A percentile compares a stretch with the other conserved stretches of the same genome.
Conservation (phyloP, 345 rosid species). For the Syzygium jambos region DNA sequence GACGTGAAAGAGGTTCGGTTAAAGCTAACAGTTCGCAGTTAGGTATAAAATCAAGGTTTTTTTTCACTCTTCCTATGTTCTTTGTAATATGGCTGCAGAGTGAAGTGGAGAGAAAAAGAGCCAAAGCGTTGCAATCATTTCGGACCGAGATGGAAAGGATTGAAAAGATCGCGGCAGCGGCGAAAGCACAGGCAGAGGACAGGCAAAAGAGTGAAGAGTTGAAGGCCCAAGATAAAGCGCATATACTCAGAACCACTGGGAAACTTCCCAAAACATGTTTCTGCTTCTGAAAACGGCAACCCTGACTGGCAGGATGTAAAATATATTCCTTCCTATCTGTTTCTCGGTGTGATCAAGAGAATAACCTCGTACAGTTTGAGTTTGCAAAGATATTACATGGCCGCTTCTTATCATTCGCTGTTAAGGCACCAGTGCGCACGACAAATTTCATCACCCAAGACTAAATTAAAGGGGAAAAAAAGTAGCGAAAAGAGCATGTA, state of each 20-base stretch:
- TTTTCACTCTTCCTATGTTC: background rate
- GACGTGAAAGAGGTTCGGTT: conserved; percentile 50
- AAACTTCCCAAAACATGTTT: conserved; percentile 37
- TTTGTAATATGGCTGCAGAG: conserved; percentile 23
- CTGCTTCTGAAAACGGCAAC: conserved; percentile 25
- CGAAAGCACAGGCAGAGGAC: conserved; percentile 47
- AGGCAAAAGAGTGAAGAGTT: conserved; percentile 40
- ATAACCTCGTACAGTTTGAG: background rate
- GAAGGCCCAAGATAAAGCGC: conserved; percentile 57
- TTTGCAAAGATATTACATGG: background rate
- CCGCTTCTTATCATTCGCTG: background rate
- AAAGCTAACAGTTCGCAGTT: background rate
- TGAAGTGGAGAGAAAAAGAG: conserved; percentile 23
- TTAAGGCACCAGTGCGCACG: background rate
- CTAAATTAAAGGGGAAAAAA: background rate
- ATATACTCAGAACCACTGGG: conserved; percentile 49
- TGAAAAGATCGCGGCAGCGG: conserved; percentile 32
- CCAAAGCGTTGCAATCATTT: conserved; percentile 31
- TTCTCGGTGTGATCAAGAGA: background rate
- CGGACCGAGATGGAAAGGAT: conserved; percentile 29
- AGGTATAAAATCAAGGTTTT: background rate
- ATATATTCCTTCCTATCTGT: background rate
- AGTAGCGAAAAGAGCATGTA: background rate
- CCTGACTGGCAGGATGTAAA: background rate
- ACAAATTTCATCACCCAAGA: background rate